These are phyloP conservation scores for Fonsecaea multimorphosa DNA, from an alignment of 2,329 filamentous ascomycete genomes.

Conservation along the genomic window DNA sequence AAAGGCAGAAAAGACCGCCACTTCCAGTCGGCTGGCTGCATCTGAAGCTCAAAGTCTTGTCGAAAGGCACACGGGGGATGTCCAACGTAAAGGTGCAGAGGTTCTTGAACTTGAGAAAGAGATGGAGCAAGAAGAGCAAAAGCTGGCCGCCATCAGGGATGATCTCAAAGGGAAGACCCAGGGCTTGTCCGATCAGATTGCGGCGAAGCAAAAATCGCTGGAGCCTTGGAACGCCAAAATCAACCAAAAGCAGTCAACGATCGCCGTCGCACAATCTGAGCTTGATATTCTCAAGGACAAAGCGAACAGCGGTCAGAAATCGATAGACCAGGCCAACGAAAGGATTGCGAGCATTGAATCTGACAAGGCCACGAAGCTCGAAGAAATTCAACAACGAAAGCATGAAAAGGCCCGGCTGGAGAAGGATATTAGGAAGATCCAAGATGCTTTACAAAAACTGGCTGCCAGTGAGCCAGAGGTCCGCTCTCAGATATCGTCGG, in stretches of 20 bases:
- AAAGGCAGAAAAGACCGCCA: conserved; percentile 88
- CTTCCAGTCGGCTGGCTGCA: conserved; percentile 74
- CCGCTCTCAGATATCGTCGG: conserved; percentile 82
- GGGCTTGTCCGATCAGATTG: conserved; percentile 89
- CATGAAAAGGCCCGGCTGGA: conserved; percentile 73
- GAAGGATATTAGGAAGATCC: conserved; percentile 74
- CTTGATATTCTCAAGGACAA: conserved; percentile 89
- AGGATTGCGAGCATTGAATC: conserved; percentile 79
- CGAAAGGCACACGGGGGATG: conserved; percentile 76
- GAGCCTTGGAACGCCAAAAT: conserved; percentile 98
- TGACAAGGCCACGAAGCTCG: conserved; percentile 70
- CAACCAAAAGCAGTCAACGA: conserved; percentile 91
- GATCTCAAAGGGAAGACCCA: conserved; percentile 94
- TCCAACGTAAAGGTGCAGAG: conserved; percentile 76
- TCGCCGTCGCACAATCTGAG: conserved; percentile 93
- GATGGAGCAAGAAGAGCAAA: conserved; percentile 78
- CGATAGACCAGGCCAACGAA: conserved; percentile 79
- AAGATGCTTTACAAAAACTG: conserved; percentile 75
- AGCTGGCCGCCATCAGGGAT: conserved; percentile 82
- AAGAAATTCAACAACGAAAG: conserved; percentile 77
- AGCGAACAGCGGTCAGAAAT: conserved; percentile 82
- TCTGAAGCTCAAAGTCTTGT: conserved; percentile 78
- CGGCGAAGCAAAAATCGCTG: conserved; percentile 86
- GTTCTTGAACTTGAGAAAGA: conserved; percentile 76
- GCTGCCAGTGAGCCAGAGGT: conserved; percentile 79